phyloP scores from a whole-genome alignment of 1,284 basidiomycete species.

The Polyporus tsugae region DNA sequence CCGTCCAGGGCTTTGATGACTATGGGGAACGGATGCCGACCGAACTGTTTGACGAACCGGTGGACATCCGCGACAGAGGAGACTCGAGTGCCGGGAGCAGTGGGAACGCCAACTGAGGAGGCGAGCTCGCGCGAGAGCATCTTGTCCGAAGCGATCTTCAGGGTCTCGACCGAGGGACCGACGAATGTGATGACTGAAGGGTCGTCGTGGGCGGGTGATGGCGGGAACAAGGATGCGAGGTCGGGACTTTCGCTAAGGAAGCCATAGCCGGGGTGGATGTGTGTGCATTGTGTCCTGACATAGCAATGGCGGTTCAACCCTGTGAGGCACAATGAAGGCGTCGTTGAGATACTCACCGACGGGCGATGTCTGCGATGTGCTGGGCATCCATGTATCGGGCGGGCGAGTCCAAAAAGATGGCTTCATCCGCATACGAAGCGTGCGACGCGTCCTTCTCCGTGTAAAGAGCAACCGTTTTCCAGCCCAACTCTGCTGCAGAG shows the following conservation, averaged over 20 bases:
- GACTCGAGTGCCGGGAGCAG: slow-evolving; percentile 53
- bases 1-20: slow-evolving; percentile 66
- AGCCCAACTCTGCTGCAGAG: no score
- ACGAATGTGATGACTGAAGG: slow-evolving; percentile 58
- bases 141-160: slow-evolving; percentile 59
- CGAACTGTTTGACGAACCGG: slow-evolving; percentile 40
- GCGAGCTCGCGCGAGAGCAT: slow-evolving; percentile 60
- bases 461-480: no score
- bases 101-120: slow-evolving; percentile 49
- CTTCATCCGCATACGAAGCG: no score
- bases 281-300: slow-evolving; percentile 41
- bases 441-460: no score
- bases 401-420: no score
- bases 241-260: slow-evolving; percentile 58
- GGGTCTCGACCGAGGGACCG: slow-evolving; percentile 54
- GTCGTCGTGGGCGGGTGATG: neutral
- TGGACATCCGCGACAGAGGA: slow-evolving; percentile 44
- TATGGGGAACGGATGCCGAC: slow-evolving; percentile 51
- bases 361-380: slow-evolving; percentile 21
- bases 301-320: slow-evolving; percentile 20
- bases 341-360: slow-evolving; percentile 13
- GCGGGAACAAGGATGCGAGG: slow-evolving; percentile 50
- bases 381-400: no score
- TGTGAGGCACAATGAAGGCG: slow-evolving; percentile 13
- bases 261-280: slow-evolving; percentile 55